Base-by-base conservation (phyloP, 1,139 yeast species). In the Yamadazyma taylorii region DNA sequence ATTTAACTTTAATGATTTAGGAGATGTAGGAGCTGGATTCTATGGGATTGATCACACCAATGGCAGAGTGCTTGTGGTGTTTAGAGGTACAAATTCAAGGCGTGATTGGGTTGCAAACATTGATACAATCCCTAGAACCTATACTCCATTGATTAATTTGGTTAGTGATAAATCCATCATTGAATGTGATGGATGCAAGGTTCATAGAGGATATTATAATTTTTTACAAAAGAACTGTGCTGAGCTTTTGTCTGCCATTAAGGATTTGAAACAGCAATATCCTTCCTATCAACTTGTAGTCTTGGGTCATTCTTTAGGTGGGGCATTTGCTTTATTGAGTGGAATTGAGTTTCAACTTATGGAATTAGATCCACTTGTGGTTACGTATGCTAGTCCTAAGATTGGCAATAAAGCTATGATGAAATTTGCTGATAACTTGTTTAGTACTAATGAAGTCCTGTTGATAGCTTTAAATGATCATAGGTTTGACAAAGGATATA, bases 251-350 rank as follows among this genome's bases (percentile, higher is more conserved):
- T 52, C 53, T 13, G 61, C 63, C 13, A 61, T 69, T 11, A 58
- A 61, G 32, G 48, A 49, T 16, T 40, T 73, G 42, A 53, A 55
- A 41, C 33, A 51, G 2, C 33, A 55, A 15, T 56, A 71, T 47
- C 75, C 79, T 0, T 69, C 68, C 17, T 81, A 79, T 52, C 56
- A 66, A 29, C 45, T 82, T 12, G 67, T 75, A 3, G 66, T 82
- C 2, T 61, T 78, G 2, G 92, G 92, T 0, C 92, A 84, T 58
- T 84, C 92, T 0, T 56, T 84, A 21, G 94, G 92, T 1, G 92
- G 82, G 3, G 87, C 88, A 0, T 58, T 82, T 38, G 82, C 88
- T 0, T 57, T 69, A 11, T 58, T 85, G 26, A 69, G 78, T 9
- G 89, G 84, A 0, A 65, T 79, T 17, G 89, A 83, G 50, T 66